phyloP scores from a whole-genome alignment of 73 alveolate genomes.

The Symbiodinium natans region DNA sequence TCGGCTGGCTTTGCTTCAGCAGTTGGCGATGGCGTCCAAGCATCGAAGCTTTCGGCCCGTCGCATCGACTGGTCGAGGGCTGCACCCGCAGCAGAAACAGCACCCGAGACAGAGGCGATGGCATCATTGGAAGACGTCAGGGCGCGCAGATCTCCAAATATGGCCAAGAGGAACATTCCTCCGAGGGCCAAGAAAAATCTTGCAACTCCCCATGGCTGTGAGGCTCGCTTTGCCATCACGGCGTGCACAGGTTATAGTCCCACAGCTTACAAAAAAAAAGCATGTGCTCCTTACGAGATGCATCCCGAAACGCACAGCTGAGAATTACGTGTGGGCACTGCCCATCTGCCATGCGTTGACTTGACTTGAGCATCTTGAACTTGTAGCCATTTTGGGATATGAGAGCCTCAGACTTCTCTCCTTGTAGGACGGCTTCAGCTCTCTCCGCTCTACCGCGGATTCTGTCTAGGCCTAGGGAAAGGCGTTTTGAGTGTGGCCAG shows the following conservation, averaged over 20 bases:
- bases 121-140: not conserved
- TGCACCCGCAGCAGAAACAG: not conserved
- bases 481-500: no score
- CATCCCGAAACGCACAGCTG: no score
- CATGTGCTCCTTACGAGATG: no score
- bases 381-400: no score
- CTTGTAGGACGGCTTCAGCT: no score
- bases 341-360: no score
- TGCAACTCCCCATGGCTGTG: not conserved
- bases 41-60: not conserved
- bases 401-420: no score
- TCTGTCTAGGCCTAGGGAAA: no score
- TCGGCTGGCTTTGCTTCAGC: not conserved
- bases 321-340: no score
- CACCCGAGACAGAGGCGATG: not conserved
- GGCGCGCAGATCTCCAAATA: not conserved
- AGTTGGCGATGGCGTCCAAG: not conserved
- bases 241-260: not conserved
- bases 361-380: no score
- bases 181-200: not conserved
- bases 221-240: not conserved
- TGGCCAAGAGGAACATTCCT: not conserved
- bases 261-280: not conserved
- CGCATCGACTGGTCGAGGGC: not conserved
- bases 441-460: no score